A percentile compares a stretch with the other conserved stretches of the same genome.
Evolutionary conservation across 75 land plant genomes (phyloP).

Genomic region (Picea glauca): DNA sequence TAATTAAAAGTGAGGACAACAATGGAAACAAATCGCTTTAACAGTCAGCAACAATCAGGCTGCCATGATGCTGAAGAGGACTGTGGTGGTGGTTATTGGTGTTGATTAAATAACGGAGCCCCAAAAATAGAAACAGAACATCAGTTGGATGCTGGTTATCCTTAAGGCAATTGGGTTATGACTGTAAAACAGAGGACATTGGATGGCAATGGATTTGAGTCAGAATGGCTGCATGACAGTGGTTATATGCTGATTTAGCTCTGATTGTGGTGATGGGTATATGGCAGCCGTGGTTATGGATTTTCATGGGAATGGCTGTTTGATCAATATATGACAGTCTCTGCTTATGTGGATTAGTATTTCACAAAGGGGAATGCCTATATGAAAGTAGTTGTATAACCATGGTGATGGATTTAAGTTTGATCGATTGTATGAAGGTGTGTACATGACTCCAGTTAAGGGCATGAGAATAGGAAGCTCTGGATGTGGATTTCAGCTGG

Average conservation of each 20-base stretch:
- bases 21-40: background rate
- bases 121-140: background rate
- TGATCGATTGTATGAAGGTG: background rate
- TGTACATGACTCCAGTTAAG: background rate
- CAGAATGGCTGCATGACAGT: background rate
- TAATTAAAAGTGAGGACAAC: background rate
- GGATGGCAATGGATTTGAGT: background rate
- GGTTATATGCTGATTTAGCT: background rate
- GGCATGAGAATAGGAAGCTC: background rate
- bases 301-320: background rate
- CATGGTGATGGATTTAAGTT: constrained; percentile 4
- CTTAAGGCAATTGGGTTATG: constrained; percentile 2
- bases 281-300: too few species aligned
- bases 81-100: background rate
- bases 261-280: background rate
- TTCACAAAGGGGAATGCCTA: background rate
- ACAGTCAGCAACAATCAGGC: background rate
- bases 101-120: too few species aligned
- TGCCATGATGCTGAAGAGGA: background rate
- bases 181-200: background rate
- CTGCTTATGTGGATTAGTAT: background rate
- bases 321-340: background rate
- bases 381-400: background rate
- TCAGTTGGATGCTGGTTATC: background rate
- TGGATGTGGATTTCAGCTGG: background rate